These are phyloP conservation scores for Sporothrix pseudoabietina DNA, from an alignment of 2,329 filamentous ascomycete species.

Conservation along the genomic window DNA sequence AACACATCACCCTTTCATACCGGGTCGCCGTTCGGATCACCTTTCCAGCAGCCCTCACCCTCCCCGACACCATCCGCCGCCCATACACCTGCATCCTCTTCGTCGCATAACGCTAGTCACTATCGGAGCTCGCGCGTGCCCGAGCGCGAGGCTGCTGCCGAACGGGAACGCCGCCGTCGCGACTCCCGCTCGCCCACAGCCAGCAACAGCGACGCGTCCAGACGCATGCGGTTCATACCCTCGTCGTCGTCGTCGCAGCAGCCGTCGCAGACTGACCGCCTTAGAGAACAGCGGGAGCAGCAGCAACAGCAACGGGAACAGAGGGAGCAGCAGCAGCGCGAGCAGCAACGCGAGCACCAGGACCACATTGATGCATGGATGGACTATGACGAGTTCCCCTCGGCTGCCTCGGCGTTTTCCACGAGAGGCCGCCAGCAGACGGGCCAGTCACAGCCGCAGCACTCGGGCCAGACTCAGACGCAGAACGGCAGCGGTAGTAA, in stretches of 20 bases:
- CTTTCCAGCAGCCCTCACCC: background rate
- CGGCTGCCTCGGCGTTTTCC: background rate
- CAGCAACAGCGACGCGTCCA: background rate
- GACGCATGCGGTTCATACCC: background rate
- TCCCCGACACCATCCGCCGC: conserved; percentile 4
- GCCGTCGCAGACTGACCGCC: conserved; percentile 6
- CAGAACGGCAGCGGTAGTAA: conserved; percentile 13
- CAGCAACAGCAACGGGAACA: background rate
- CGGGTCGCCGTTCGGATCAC: background rate
- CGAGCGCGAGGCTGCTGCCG: conserved; percentile 22
- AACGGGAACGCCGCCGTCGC: conserved; percentile 32
- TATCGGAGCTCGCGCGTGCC: conserved; percentile 32
- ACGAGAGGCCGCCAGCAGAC: background rate
- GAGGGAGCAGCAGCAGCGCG: background rate
- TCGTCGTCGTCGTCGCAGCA: background rate
- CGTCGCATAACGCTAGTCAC: background rate
- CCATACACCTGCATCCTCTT: conserved; percentile 23
- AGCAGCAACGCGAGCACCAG: conserved; percentile 7
- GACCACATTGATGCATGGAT: conserved; percentile 23
- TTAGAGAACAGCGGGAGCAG: conserved; percentile 11
- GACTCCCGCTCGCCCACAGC: conserved; percentile 34
- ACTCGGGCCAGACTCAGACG: background rate
- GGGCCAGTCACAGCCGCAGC: background rate
- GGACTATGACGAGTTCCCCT: conserved; percentile 3
- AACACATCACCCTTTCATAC: background rate